Base-by-base conservation (phyloP, 1,284 basidiomycete genomes). In the Kalmanozyma brasiliensis region DNA sequence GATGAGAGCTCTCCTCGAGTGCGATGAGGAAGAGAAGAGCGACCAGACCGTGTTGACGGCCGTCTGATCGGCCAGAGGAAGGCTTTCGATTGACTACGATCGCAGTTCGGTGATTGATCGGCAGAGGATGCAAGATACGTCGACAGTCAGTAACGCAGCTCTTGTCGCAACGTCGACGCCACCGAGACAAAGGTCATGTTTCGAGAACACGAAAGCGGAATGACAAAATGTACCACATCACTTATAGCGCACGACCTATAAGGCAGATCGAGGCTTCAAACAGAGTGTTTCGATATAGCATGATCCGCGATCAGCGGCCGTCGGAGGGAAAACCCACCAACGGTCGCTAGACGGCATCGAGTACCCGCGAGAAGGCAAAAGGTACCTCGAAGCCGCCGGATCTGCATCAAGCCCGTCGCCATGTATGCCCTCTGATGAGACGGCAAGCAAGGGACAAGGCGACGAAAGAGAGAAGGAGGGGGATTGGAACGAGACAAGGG, bases 1-100 rank as follows among this genome's bases (percentile, higher is more conserved):
- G 79, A 98, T 98, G 78, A 98, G 88, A 36, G 92, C 91, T 36
- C 95, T 88, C 32, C 92, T 89, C 10, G 90, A 88, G 77, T 96
- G 93, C 0, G 93, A 89, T 1, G 95, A 96, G 0, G 92, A 92
- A 11, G 93, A 96, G 84, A 99, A 99, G 76, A 90, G 91, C 57
- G 94, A 92, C 96, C 96, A 99, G 64, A 98, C 89, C 8, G 91
- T 88, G 77, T 90, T 98, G 81, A 98, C 91, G 22, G 90, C 89
- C 77, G 92, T 89, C 49, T 96, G 88, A 75, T 98, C 95, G 49
- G 89, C 86, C 14, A 94, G 85, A 0, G 93, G 90, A n/a, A 99
- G 87, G 4, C 89, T 89, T 82, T 99, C 95, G 61, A 99, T 88
- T 14, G 93, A 91, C 95, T 98, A 78, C 4, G 23, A 44, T 22